Evolutionary conservation across 2,329 filamentous ascomycete genomes (phyloP).

Genomic region (Pestalotiopsis sp.): DNA sequence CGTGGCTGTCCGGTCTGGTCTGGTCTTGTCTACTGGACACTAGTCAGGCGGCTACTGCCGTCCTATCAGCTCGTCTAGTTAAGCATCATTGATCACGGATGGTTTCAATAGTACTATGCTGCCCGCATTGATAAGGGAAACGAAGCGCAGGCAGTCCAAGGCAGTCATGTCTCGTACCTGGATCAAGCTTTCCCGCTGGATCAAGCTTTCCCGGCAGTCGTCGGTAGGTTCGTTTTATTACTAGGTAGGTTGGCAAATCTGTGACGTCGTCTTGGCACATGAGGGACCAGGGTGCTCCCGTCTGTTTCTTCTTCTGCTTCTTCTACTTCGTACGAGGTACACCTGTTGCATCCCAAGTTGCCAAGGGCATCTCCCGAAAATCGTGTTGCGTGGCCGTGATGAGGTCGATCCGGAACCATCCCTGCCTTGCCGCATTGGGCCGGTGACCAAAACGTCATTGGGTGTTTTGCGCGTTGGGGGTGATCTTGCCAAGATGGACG

Average conservation of each 20-base stretch:
- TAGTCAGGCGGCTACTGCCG: slow-evolving; percentile 1
- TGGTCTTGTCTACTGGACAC: too few species aligned
- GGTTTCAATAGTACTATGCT: neutral
- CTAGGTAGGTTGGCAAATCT: neutral
- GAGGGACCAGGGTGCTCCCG: neutral
- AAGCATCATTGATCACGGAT: neutral
- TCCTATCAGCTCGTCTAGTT: neutral
- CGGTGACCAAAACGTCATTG: slow-evolving; percentile 5
- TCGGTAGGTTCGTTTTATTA: neutral
- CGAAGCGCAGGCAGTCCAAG: neutral
- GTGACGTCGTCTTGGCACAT: slow-evolving; percentile 10
- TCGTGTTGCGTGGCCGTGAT: slow-evolving; percentile 7
- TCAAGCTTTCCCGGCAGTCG: neutral
- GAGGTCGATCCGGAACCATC: neutral
- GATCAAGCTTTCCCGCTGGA: neutral
- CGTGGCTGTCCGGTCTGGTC: neutral
- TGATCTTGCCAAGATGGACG: neutral
- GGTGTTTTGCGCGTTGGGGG: neutral
- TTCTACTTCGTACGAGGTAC: too few species aligned
- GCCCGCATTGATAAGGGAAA: neutral
- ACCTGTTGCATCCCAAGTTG: neutral
- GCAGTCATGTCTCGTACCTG: neutral
- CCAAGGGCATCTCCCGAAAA: neutral
- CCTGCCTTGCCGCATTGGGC: slow-evolving; percentile 9
- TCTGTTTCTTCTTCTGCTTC: neutral